phyloP scores from a whole-genome alignment of 495 filamentous ascomycete species.

The Lasiosphaeria miniovina region DNA sequence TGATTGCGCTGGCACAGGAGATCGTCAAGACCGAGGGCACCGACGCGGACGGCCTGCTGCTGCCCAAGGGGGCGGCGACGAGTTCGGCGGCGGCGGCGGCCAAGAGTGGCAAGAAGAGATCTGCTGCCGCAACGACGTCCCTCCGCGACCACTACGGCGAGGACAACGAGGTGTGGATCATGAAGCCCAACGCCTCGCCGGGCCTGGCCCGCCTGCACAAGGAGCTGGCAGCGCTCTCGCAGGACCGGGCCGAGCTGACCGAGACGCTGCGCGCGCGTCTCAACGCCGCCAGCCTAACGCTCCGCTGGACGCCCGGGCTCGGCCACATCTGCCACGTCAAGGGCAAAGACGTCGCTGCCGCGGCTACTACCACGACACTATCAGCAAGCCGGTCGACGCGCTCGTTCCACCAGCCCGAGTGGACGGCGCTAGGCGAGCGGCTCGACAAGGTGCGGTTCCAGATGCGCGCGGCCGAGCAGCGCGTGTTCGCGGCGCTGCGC shows the following conservation, averaged over 20 bases:
- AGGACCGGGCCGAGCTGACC: slow-evolving; percentile 58
- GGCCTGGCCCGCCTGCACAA: slow-evolving; percentile 64
- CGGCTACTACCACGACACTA: slow-evolving; percentile 51
- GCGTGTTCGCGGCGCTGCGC: slow-evolving; percentile 67
- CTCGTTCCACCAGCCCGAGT: slow-evolving; percentile 78
- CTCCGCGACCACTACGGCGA: slow-evolving; percentile 47
- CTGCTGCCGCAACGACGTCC: slow-evolving; percentile 27
- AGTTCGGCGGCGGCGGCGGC: background rate
- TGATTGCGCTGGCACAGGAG: slow-evolving; percentile 65
- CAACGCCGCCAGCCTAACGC: slow-evolving; percentile 58
- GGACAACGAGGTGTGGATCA: slow-evolving; percentile 75
- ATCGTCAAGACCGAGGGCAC: slow-evolving; percentile 59
- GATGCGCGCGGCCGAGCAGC: slow-evolving; percentile 77
- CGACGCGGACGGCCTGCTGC: slow-evolving; percentile 35
- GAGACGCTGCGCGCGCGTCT: slow-evolving; percentile 52
- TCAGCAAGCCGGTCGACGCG: slow-evolving; percentile 78
- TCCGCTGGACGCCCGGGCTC: slow-evolving; percentile 78
- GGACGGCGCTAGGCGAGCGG: slow-evolving; percentile 72
- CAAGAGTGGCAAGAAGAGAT: slow-evolving; percentile 46
- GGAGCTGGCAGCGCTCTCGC: slow-evolving; percentile 54
- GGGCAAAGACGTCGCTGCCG: slow-evolving; percentile 57
- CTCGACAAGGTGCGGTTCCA: slow-evolving; percentile 71
- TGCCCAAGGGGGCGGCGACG: slow-evolving; percentile 37
- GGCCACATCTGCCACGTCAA: slow-evolving; percentile 91
- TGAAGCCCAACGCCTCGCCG: slow-evolving; percentile 71